Percentiles rank a stretch among this genome's conserved stretches.
phyloP scores from a whole-genome alignment of 257 asterid species.

The Primulina huaijiensis region DNA sequence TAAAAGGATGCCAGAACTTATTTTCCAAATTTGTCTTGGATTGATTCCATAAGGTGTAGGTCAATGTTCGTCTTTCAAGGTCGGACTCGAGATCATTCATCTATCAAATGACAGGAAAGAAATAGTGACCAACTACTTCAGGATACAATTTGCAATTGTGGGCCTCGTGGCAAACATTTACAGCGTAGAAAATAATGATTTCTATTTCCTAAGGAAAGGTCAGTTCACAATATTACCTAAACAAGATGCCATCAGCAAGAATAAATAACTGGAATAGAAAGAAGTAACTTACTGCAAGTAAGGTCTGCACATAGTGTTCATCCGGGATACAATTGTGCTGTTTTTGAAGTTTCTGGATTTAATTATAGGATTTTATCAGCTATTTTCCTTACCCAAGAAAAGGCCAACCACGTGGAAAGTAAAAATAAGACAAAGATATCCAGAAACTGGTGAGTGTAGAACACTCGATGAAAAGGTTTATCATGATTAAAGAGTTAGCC shows the following conservation, averaged over 20 bases:
- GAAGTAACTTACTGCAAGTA: slow-evolving; percentile 63
- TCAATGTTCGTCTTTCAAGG: slow-evolving; percentile 86
- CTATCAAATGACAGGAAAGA: slow-evolving; percentile 33
- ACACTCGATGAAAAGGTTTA: slow-evolving; percentile 16
- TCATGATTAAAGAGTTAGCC: slow-evolving; percentile 10
- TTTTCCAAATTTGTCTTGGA: slow-evolving; percentile 48
- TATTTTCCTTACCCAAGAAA: slow-evolving; percentile 1
- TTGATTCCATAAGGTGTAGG: slow-evolving; percentile 83
- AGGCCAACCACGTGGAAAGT: slow-evolving; percentile 7
- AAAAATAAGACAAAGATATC: neutral
- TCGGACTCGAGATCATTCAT: slow-evolving; percentile 72
- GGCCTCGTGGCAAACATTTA: neutral
- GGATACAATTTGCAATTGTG: slow-evolving; percentile 1
- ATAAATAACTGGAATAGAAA: neutral
- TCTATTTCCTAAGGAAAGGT: neutral
- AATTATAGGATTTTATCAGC: slow-evolving; percentile 26
- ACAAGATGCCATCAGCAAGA: neutral
- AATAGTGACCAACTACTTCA: slow-evolving; percentile 11
- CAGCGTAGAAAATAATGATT: neutral
- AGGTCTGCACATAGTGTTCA: slow-evolving; percentile 93
- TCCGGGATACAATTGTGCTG: slow-evolving; percentile 98
- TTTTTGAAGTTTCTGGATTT: slow-evolving; percentile 85
- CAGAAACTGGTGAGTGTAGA: slow-evolving; percentile 9
- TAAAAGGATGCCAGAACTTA: slow-evolving; percentile 87
- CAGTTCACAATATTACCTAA: neutral